phyloP scores from a whole-genome alignment of 306 rosid genomes.

The Cyamopsis tetragonoloba region DNA sequence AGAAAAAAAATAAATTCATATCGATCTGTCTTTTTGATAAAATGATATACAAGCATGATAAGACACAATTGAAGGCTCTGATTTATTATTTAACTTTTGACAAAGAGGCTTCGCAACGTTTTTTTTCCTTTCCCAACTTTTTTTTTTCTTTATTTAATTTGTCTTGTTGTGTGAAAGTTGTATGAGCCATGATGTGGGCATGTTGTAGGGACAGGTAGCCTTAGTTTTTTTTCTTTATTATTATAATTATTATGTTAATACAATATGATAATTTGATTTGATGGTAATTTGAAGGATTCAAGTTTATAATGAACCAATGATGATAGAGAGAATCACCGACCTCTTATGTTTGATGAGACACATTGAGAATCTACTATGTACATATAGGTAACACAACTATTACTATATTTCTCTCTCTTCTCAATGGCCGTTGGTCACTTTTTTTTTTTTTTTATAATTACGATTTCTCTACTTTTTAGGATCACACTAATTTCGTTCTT shows the following conservation, averaged over 20 bases:
- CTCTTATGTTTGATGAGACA: conserved; percentile 56
- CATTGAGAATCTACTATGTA: conserved; percentile 50
- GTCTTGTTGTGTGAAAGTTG: background rate
- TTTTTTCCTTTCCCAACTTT: conserved; percentile 5
- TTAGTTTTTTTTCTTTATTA: conserved; percentile 30
- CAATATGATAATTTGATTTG: too few relatives aligned
- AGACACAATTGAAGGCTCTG: conserved; percentile 36
- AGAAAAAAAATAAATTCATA: too few relatives aligned
- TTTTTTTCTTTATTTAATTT: background rate
- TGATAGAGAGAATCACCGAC: conserved; percentile 47
- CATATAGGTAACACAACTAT: conserved; percentile 24
- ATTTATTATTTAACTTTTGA: conserved; percentile 6
- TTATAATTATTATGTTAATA: too few relatives aligned
- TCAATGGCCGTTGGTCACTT: too few relatives aligned
- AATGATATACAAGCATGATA: conserved; percentile 43
- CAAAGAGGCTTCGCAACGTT: conserved; percentile 35
- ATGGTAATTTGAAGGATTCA: conserved; percentile 30
- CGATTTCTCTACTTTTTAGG: too few relatives aligned
- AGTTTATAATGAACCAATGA: conserved; percentile 37
- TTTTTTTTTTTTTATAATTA: too few relatives aligned
- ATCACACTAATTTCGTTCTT: too few relatives aligned
- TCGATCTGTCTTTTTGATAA: conserved; percentile 24
- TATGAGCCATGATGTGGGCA: conserved; percentile 25
- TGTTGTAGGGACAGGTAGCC: conserved; percentile 45
- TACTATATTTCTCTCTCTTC: conserved; percentile 24